Percentiles rank a stretch among this genome's conserved stretches.
phyloP scores from a whole-genome alignment of 2,329 filamentous ascomycete genomes.

The Ophiostoma ips region DNA sequence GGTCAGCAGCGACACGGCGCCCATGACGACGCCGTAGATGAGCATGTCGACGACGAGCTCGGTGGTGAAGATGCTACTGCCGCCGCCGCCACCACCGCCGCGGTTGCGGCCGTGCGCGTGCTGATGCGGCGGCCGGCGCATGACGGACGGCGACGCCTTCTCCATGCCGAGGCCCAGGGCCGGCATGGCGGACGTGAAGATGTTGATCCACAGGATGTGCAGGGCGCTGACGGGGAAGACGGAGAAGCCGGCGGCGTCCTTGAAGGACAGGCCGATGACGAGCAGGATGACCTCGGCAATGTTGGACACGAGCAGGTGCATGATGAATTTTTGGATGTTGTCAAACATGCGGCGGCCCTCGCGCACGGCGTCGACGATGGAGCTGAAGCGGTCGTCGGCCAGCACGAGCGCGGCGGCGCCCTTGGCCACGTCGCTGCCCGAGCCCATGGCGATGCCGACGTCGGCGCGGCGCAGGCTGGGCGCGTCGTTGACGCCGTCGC shows the following conservation, averaged over 20 bases:
- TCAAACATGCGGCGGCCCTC: slow-evolving; percentile 77
- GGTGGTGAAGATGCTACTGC: slow-evolving; percentile 61
- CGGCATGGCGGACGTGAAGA: slow-evolving; percentile 77
- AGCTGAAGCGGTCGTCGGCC: slow-evolving; percentile 79
- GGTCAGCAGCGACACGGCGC: slow-evolving; percentile 48
- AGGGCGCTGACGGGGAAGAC: slow-evolving; percentile 79
- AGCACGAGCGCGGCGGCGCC: slow-evolving; percentile 70
- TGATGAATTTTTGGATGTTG: slow-evolving; percentile 78
- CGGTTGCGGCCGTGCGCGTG: too few species aligned
- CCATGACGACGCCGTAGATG: slow-evolving; percentile 68
- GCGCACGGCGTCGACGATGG: slow-evolving; percentile 68
- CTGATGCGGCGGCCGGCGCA: slow-evolving; percentile 71
- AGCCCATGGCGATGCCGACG: slow-evolving; percentile 85
- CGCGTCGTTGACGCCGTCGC: slow-evolving; percentile 78
- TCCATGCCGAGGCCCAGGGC: slow-evolving; percentile 82
- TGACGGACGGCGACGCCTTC: slow-evolving; percentile 58
- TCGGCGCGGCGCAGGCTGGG: slow-evolving; percentile 69
- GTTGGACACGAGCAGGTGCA: slow-evolving; percentile 68
- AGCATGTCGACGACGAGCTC: slow-evolving; percentile 69
- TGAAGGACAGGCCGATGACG: slow-evolving; percentile 69
- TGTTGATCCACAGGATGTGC: slow-evolving; percentile 88
- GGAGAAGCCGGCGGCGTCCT: slow-evolving; percentile 55
- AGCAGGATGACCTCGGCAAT: slow-evolving; percentile 73
- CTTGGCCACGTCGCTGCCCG: slow-evolving; percentile 75
- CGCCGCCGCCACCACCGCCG: slow-evolving; percentile 14